Percentiles rank a stretch among this genome's conserved stretches.
Conservation (phyloP, 1,284 basidiomycete species). For the Apiotrichum gamsii region DNA sequence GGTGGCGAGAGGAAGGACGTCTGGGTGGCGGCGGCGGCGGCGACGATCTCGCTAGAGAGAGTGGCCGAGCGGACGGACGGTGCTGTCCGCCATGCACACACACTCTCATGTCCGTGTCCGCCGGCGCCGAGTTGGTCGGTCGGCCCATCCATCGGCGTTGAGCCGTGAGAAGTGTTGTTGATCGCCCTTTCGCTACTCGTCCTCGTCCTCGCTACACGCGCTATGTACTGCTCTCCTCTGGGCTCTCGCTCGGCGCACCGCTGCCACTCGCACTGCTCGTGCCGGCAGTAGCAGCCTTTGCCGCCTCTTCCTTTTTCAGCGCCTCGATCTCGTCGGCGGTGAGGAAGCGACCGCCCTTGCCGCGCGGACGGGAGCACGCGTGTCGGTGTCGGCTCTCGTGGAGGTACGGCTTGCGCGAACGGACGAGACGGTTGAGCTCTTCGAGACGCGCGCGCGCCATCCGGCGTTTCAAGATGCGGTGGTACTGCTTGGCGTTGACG, state of each 20-base stretch:
- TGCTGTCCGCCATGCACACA: too few species aligned
- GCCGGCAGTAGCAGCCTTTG: conserved; percentile 13
- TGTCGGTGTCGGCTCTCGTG: conserved; percentile 97
- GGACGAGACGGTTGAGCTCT: conserved; percentile 82
- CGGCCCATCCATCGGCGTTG: too few species aligned
- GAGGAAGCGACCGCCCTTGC: conserved; percentile 92
- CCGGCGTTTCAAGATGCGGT: conserved; percentile 87
- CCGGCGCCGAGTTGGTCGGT: too few species aligned
- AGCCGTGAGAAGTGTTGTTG: too few species aligned
- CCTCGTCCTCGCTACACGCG: too few species aligned
- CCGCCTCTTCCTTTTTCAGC: conserved; percentile 44
- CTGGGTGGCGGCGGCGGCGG: too few species aligned
- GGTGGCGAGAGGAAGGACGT: too few species aligned
- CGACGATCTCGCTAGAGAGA: too few species aligned
- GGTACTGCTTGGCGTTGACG: conserved; percentile 96
- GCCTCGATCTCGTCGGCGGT: conserved; percentile 79
- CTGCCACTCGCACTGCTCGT: neutral
- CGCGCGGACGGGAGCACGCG: conserved; percentile 91
- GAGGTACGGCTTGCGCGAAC: conserved; percentile 92
- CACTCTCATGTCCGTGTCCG: too few species aligned
- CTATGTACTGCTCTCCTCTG: too few species aligned
- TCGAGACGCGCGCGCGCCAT: conserved; percentile 80
- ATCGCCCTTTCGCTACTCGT: too few species aligned
- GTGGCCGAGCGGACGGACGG: too few species aligned
- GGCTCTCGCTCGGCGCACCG: neutral